Base-by-base conservation (phyloP, 2,329 filamentous ascomycete species). In the Fusarium sp. region DNA sequence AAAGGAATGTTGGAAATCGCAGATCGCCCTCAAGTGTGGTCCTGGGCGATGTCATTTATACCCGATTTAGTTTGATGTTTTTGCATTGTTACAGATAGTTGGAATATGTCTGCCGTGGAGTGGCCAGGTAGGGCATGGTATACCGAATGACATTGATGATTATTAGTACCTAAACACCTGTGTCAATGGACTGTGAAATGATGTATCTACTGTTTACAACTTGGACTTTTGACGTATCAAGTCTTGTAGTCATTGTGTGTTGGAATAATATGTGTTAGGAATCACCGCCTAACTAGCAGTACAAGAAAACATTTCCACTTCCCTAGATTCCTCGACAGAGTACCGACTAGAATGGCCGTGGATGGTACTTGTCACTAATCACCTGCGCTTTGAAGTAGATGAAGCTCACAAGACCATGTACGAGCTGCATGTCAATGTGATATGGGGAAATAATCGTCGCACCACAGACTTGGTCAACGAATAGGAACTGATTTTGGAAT, bases 21-120 rank as follows among this genome's bases (percentile, higher is more conserved):
- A 49, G 43, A 45, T 64, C 37, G 65, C 43, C 54, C 23, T 19
- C 40, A 54, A 54, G 45, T 50, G 41, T 30, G 54, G 48, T 57
- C 62, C 35, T 44, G 7, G 57, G 64, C 52, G 57, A 67, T 62
- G 41, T 55, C 22, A 33, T 62, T 44, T 57, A 67, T 67, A 67
- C 64, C 64, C 56, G 27, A 61, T 62, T 47, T 17, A 49, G 52
- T 54, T 65, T 19, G 46, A 58, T 57, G 55, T 54, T 46, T 47
- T 47, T 52, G 39, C 30, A 47, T 53, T 47, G 62, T 39, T 44
- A 33, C 41, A 6, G 30, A 19, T 30, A 19, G 40, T 15, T 44
- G 48, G 15, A 30, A 40, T 15, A 25, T 27, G 20, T 39, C 33
- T 41, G 32, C 20, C 30, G 15, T 39, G 44, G 30, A 20, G 35